Evolutionary conservation across 179 eudicot species (phyloP), one percentile per base, ranked within the genome.

Genomic region (Vitellaria paradoxa): DNA sequence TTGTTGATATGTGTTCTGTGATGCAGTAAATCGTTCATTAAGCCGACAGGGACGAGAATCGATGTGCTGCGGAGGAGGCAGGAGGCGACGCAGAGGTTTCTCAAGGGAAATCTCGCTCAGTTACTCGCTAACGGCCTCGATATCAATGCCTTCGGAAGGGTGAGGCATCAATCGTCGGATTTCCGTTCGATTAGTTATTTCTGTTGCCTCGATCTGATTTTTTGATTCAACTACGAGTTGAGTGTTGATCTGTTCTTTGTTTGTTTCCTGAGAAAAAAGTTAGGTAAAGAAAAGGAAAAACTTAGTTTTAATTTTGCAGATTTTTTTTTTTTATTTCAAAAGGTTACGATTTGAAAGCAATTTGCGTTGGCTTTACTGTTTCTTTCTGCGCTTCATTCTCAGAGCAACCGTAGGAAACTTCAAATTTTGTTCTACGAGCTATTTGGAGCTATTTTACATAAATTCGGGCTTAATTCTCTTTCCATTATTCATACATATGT

Each of bases 21-120:
- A 50, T 81, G 81, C 84, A 91, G 96, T 82, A 91, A 91, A 89
- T 88, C 93, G 70, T 47, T 88, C 87, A 86, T 91, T 53, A 92
- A 89, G 84, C 84, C 76, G 78, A 87, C 90, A 23, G 82, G 89
- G 80, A 85, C 86, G 20, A 82, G 97, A 78, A 88, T 92, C 76
- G 93, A 86, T 46, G 91, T 80, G 77, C 78, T 87, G 71, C 71
- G 89, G 64, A 74, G 83, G 78, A 86, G 87, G 78, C 84, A 89
- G 68, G 90, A 85, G 81, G 95, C 97, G 47, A 91, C 90, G 76
- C 93, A 91, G 82, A 88, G 87, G 92, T 89, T 88, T 80, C 81
- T 91, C 17, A 87, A 89, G 77, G 89, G 89, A 59, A 94, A 89
- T 79, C 86, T 92, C 72, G 90, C 87, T 53, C 92, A 92, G 83